phyloP scores from a whole-genome alignment of 192 early-diverging fungal genomes.

The Linnemannia zychae region DNA sequence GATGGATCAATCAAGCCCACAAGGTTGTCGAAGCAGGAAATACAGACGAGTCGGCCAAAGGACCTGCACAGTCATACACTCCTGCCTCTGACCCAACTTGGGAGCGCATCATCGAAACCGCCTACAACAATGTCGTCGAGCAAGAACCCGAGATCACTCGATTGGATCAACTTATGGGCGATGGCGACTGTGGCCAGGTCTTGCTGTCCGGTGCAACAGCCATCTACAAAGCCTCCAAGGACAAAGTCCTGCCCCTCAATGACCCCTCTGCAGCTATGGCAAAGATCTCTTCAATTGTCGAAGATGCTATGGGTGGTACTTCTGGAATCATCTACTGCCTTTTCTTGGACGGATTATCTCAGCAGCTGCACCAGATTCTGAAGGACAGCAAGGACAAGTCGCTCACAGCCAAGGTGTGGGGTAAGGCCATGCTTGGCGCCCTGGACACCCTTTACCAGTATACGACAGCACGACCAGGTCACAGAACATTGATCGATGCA shows the following conservation, averaged over 20 bases:
- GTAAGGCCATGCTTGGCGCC: slow-evolving; percentile 67
- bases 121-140: slow-evolving; percentile 62
- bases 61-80: slow-evolving; percentile 30
- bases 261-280: slow-evolving; percentile 68
- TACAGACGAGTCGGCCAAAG: slow-evolving; percentile 55
- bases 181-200: slow-evolving; percentile 88
- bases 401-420: slow-evolving; percentile 58
- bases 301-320: slow-evolving; percentile 84
- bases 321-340: slow-evolving; percentile 84
- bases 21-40: slow-evolving; percentile 56
- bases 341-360: slow-evolving; percentile 75
- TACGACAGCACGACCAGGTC: slow-evolving; percentile 78
- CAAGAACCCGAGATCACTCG: slow-evolving; percentile 72
- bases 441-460: slow-evolving; percentile 72
- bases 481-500: slow-evolving; percentile 81
- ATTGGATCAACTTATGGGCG: slow-evolving; percentile 82
- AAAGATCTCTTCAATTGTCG: slow-evolving; percentile 74
- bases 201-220: slow-evolving; percentile 76
- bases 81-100: slow-evolving; percentile 59
- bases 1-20: slow-evolving; percentile 70
- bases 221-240: slow-evolving; percentile 63
- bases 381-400: slow-evolving; percentile 25
- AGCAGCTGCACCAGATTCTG: slow-evolving; percentile 57
- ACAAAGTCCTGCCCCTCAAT: slow-evolving; percentile 49
- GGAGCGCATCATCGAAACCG: slow-evolving; percentile 61